Evolutionary conservation across 2,329 filamentous ascomycete genomes (phyloP).

Genomic region (Verticillium alfalfae): DNA sequence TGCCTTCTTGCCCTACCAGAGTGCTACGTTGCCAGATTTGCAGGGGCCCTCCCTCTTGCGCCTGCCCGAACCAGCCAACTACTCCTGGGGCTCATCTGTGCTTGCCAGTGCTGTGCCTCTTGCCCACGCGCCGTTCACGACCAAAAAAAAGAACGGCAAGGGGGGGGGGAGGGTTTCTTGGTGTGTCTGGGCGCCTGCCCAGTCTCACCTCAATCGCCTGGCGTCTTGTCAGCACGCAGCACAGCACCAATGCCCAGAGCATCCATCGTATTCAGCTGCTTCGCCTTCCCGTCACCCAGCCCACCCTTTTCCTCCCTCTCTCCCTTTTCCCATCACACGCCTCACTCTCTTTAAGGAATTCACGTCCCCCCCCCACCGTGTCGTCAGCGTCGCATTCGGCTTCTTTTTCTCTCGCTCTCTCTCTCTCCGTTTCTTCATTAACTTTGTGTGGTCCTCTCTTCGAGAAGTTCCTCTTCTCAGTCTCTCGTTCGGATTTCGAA

Average conservation of each 20-base stretch:
- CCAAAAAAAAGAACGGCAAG: not conserved
- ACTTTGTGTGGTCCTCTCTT: not conserved
- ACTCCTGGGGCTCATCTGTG: not conserved
- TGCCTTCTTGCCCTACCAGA: not conserved
- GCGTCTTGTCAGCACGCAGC: not conserved
- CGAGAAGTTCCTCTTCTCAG: not conserved
- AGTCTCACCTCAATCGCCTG: not conserved
- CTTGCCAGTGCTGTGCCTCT: not conserved
- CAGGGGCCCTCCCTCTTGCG: not conserved
- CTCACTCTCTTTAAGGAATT: not conserved
- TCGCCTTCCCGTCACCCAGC: conserved; percentile 17
- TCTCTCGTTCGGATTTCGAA: not conserved
- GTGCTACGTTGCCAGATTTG: not conserved
- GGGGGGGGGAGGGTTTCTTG: not conserved
- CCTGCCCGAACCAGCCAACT: not conserved
- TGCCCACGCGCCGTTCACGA: not conserved
- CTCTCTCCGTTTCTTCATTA: not conserved
- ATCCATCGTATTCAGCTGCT: not conserved
- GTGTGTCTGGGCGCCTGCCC: not conserved
- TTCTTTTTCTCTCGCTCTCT: not conserved
- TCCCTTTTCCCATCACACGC: conserved; percentile 10
- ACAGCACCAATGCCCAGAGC: not conserved
- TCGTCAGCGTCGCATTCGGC: not conserved
- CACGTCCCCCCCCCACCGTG: not conserved
- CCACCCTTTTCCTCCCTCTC: conserved; percentile 14